Evolutionary conservation across 148 eudicot genomes (phyloP).

Genomic region (Fagopyrum homotropicum): DNA sequence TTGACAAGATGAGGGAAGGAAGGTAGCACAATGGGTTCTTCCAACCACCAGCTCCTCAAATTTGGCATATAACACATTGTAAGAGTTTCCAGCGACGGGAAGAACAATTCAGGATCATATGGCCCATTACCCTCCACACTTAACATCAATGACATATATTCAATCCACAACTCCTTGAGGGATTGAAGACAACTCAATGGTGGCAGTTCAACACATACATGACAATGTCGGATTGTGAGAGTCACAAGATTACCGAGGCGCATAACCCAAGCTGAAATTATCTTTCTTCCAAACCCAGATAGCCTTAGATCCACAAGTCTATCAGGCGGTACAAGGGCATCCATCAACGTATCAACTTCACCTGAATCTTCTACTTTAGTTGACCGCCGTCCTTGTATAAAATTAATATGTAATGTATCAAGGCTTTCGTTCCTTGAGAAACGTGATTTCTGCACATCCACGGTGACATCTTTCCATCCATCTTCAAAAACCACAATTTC

Average conservation of each 20-base stretch:
- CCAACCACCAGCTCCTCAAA: slow-evolving; percentile 28
- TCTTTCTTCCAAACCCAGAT: not conserved
- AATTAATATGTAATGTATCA: not conserved
- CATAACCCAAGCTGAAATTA: not conserved
- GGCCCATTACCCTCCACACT: not conserved
- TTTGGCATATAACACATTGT: not conserved
- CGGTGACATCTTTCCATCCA: not conserved
- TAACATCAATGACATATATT: not conserved
- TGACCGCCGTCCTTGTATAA: too few species aligned
- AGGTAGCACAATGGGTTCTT: not conserved
- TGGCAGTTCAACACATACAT: not conserved
- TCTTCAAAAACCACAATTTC: not conserved
- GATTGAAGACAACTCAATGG: not conserved
- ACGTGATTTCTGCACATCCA: not conserved
- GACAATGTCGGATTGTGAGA: not conserved
- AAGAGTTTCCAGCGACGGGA: slow-evolving; percentile 25
- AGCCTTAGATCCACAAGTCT: not conserved
- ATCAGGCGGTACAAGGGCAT: not conserved
- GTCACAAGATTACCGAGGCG: not conserved
- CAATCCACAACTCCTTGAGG: not conserved
- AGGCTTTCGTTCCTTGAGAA: not conserved
- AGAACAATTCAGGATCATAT: slow-evolving; percentile 13
- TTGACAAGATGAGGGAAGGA: not conserved
- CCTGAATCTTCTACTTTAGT: not conserved
- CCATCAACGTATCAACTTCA: not conserved